phyloP scores from a whole-genome alignment of 2,329 filamentous ascomycete species.

The Diaporthe caulivora region DNA sequence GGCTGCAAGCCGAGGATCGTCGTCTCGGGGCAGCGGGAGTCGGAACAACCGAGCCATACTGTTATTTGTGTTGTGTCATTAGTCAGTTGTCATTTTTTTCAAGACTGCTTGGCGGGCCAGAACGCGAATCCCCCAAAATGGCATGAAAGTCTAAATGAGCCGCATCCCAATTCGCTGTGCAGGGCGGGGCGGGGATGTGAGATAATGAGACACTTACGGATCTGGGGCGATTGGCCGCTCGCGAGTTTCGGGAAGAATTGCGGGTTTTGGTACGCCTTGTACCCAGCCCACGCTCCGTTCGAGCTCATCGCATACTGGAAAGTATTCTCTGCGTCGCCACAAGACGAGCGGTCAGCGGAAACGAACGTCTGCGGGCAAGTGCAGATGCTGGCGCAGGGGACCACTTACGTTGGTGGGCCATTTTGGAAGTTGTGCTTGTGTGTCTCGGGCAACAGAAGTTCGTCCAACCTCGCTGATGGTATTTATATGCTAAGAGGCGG shows the following conservation, averaged over 20 bases:
- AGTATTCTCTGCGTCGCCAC: constrained; percentile 60
- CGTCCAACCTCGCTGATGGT: neutral
- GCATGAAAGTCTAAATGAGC: constrained; percentile 25
- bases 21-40: constrained; percentile 87
- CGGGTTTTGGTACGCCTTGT: constrained; percentile 75
- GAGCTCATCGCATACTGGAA: constrained; percentile 74
- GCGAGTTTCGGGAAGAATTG: constrained; percentile 78
- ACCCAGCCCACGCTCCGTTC: constrained; percentile 78
- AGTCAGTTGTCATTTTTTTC: constrained; percentile 17
- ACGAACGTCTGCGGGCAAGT: neutral
- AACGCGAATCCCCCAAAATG: neutral
- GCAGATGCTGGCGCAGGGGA: neutral
- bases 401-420: constrained; percentile 37
- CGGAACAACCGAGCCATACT: constrained; percentile 90
- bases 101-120: constrained; percentile 13
- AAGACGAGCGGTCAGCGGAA: neutral
- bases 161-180: constrained; percentile 12
- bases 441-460: constrained; percentile 1
- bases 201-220: constrained; percentile 58
- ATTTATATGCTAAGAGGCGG: constrained; percentile 21
- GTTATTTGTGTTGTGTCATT: constrained; percentile 11
- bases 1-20: constrained; percentile 83
- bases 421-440: constrained; percentile 21
- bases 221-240: constrained; percentile 74
- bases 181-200: neutral